Conservation (phyloP, 495 filamentous ascomycete species). For the Penicillium psychrofluorescens region DNA sequence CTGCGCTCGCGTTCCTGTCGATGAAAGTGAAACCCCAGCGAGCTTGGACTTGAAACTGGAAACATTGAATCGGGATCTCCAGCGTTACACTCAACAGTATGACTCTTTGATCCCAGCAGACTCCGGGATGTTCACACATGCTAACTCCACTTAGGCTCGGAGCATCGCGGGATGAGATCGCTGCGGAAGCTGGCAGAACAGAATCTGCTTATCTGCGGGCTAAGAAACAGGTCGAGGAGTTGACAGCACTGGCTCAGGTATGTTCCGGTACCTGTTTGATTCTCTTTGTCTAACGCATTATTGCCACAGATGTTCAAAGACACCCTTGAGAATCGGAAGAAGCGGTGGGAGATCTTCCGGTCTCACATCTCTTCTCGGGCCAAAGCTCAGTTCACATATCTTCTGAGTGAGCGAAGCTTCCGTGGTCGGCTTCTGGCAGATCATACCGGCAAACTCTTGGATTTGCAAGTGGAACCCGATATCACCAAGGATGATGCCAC, state of each 20-base stretch:
- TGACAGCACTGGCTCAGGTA: conserved; percentile 49
- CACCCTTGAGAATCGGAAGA: conserved; percentile 60
- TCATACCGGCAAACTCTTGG: conserved; percentile 63
- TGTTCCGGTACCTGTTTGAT: background rate
- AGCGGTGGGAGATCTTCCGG: conserved; percentile 76
- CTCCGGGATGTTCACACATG: background rate
- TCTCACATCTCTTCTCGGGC: conserved; percentile 75
- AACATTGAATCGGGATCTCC: conserved; percentile 49
- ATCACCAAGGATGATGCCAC: conserved; percentile 55
- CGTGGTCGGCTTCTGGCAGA: conserved; percentile 73
- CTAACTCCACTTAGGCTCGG: conserved; percentile 46
- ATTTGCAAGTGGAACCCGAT: conserved; percentile 77
- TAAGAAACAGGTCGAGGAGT: conserved; percentile 34
- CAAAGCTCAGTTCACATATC: conserved; percentile 75
- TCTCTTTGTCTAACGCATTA: background rate
- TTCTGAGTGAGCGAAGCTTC: conserved; percentile 83
- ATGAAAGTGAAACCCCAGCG: conserved; percentile 55
- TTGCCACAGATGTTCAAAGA: conserved; percentile 46
- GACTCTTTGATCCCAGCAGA: conserved; percentile 6
- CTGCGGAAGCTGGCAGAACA: conserved; percentile 38
- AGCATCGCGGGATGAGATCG: conserved; percentile 59
- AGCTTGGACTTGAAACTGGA: conserved; percentile 59
- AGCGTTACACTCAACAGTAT: conserved; percentile 42
- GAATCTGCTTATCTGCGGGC: conserved; percentile 37
- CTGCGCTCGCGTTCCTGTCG: conserved; percentile 56